These are phyloP conservation scores for Mycocentrospora acerina DNA, from an alignment of 2,329 filamentous ascomycete species.

Conservation along the genomic window DNA sequence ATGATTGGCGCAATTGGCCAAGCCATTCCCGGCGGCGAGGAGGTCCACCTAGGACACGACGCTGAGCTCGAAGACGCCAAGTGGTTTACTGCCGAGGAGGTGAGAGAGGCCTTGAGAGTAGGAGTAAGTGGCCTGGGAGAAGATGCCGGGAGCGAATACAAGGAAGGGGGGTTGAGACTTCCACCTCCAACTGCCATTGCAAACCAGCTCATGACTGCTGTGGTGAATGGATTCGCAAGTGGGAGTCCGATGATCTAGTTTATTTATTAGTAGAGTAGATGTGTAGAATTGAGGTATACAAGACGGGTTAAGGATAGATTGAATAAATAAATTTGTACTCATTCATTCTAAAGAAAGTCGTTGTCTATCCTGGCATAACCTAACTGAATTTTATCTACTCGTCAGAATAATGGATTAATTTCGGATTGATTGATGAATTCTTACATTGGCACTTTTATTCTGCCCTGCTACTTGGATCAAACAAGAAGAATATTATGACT, in stretches of 20 bases:
- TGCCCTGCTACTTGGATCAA: no score
- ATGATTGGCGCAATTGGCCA: conserved; percentile 76
- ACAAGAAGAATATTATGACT: no score
- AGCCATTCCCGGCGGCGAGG: conserved; percentile 76
- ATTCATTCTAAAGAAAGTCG: no score
- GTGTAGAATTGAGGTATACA: no score
- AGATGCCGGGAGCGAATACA: conserved; percentile 64
- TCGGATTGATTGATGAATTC: no score
- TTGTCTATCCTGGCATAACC: no score
- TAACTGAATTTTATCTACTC: no score
- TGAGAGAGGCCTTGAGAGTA: conserved; percentile 69
- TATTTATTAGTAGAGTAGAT: no score
- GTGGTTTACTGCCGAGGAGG: conserved; percentile 84
- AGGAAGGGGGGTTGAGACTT: conserved; percentile 74
- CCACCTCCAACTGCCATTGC: conserved; percentile 90
- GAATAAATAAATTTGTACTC: no score
- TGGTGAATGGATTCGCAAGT: conserved; percentile 71
- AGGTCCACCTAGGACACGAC: conserved; percentile 80
- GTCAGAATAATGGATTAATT: no score
- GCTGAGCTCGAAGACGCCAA: conserved; percentile 86
- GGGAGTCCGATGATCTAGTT: conserved; percentile 49
- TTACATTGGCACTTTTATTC: no score
- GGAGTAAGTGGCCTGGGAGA: conserved; percentile 71
- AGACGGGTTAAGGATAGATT: no score
- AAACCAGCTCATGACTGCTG: conserved; percentile 79